Percentiles rank a stretch among this genome's conserved stretches.
phyloP scores from a whole-genome alignment of 371 early-diverging fungal species.

The Phascolomyces articulosus region DNA sequence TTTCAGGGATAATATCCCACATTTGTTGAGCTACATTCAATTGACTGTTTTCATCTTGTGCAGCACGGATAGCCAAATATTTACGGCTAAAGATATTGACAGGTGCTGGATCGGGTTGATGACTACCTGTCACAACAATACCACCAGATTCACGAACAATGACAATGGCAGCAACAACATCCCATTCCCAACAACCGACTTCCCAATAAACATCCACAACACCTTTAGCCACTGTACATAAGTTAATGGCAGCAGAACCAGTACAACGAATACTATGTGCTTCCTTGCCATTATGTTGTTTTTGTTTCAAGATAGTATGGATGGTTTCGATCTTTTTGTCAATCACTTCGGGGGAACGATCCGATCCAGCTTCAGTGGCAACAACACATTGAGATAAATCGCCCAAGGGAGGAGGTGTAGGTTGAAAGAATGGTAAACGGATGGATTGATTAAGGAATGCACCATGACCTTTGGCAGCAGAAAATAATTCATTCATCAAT shows the following conservation, averaged over 20 bases:
- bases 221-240: slow-evolving; percentile 85
- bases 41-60: slow-evolving; percentile 29
- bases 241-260: slow-evolving; percentile 82
- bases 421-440: slow-evolving; percentile 61
- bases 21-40: slow-evolving; percentile 40
- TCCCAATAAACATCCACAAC: slow-evolving; percentile 91
- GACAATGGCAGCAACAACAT: slow-evolving; percentile 78
- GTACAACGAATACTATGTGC: slow-evolving; percentile 79
- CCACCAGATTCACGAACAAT: slow-evolving; percentile 81
- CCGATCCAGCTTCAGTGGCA: slow-evolving; percentile 86
- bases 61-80: slow-evolving; percentile 52
- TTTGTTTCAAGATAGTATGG: slow-evolving; percentile 43
- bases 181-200: slow-evolving; percentile 84
- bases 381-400: slow-evolving; percentile 73
- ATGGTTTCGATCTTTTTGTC: slow-evolving; percentile 72
- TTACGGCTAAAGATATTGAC: slow-evolving; percentile 55
- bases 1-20: slow-evolving; percentile 44
- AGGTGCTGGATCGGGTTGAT: slow-evolving; percentile 24
- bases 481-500: slow-evolving; percentile 78
- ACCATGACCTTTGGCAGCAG: slow-evolving; percentile 69
- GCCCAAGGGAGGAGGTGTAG: slow-evolving; percentile 54
- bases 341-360: slow-evolving; percentile 60
- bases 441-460: slow-evolving; percentile 64
- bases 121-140: slow-evolving; percentile 61
- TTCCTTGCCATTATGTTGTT: slow-evolving; percentile 45